Evolutionary conservation across 257 asterid genomes (phyloP).

Genomic region (Nicotiana benthamiana): DNA sequence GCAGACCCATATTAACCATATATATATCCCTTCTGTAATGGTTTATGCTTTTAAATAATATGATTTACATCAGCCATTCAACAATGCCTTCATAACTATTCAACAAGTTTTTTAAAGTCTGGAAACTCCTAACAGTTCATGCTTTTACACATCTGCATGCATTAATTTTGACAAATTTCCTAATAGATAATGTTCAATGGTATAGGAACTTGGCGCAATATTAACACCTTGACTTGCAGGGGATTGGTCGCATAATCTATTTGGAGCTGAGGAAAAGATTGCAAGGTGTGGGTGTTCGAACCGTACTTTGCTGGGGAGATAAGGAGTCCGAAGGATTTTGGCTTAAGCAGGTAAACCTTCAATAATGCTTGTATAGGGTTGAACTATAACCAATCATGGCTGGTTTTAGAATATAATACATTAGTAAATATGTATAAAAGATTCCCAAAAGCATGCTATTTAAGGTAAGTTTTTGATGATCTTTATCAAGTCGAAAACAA

Average conservation of each 20-base stretch:
- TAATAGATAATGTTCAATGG: neutral
- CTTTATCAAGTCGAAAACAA: neutral
- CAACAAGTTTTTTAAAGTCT: too few species aligned
- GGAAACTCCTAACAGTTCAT: too few species aligned
- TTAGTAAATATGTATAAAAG: neutral
- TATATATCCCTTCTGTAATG: too few species aligned
- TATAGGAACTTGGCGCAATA: slow-evolving; percentile 1
- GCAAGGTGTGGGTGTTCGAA: slow-evolving; percentile 60
- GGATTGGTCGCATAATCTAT: slow-evolving; percentile 60
- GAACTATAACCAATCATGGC: neutral
- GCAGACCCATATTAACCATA: neutral
- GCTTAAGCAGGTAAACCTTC: slow-evolving; percentile 61
- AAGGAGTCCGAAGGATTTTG: slow-evolving; percentile 90
- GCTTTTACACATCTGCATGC: neutral
- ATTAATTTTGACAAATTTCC: neutral
- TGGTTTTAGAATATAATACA: neutral
- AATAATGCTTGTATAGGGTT: neutral
- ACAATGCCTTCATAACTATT: too few species aligned
- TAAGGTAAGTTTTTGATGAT: neutral
- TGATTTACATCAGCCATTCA: too few species aligned
- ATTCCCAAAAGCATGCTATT: neutral
- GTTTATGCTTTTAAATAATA: too few species aligned
- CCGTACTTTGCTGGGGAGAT: slow-evolving; percentile 86
- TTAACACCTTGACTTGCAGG: slow-evolving; percentile 40
- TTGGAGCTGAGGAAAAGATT: slow-evolving; percentile 63